Evolutionary conservation across 352 stramenopile genomes (phyloP), one percentile per base, ranked within the genome.

Genomic region (Globisporangium alternatum): DNA sequence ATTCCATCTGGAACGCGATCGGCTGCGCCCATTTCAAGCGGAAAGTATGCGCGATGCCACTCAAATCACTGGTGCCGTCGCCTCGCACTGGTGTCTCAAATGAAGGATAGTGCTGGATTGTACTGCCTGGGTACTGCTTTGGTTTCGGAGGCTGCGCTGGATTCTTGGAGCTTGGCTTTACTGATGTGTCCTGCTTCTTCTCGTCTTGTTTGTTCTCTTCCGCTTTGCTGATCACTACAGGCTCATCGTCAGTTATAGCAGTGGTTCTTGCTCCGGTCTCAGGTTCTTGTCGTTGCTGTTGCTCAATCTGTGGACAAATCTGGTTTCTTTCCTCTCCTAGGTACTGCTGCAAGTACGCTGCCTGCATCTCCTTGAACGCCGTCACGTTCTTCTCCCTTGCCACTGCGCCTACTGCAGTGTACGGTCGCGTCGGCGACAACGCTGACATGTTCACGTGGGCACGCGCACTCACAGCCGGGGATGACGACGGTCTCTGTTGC

Each of bases 1-100:
- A 62, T 15, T 73, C 63, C 75, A 82, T 78, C 4, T 66, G 60
- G 51, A 82, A 82, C 22, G 69, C 69, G 22, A 82, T 82, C 31
- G 75, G 75, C 41, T 80, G 69, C 4, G 66, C 67, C 53, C 64
- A 80, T 37, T 78, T 79, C 30, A 82, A 49, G 0, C 72, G 69
- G 47, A 82, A 72, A 28, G 62, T 44, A 17, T 76, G 60, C 6
- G 69, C 13, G 35, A 71, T 25, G 33, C 65, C 30, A 61, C 41
- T 35, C 37, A 45, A 28, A 25, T 45, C 33, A 33, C 41, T 67
- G 0, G 35, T 37, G 13, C n/a, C 28, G 12, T 63, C 35, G 17
- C 13, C 54, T 57, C 43, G 35, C 21, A 22, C 33, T 57, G 66
- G 10, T 12, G 52, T 53, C 25, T 62, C 51, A 21, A 82, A 82